phyloP scores from a whole-genome alignment of 179 eudicot species.

The Beta lomatogona region DNA sequence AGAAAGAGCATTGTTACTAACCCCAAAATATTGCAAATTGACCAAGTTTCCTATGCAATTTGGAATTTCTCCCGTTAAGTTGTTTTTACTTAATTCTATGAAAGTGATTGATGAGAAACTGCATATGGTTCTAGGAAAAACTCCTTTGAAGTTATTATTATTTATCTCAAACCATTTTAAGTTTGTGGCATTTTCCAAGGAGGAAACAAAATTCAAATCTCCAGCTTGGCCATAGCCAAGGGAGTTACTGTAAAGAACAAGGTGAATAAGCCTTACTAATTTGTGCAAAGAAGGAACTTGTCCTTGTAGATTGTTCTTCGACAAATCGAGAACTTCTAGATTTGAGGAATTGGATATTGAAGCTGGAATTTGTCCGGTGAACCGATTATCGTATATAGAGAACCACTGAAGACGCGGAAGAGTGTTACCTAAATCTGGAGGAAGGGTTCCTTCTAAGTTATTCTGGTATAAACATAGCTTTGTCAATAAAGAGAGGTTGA shows the following conservation, averaged over 20 bases:
- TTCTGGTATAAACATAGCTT: slow-evolving; percentile 3
- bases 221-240: slow-evolving; percentile 22
- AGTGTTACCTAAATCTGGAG: slow-evolving; percentile 17
- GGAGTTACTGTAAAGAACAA: slow-evolving; percentile 15
- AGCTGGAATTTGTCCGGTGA: slow-evolving; percentile 25
- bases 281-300: slow-evolving; percentile 28
- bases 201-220: slow-evolving; percentile 34
- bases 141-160: slow-evolving; percentile 26
- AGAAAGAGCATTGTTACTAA: slow-evolving; percentile 23
- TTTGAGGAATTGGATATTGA: slow-evolving; percentile 32
- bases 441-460: slow-evolving; percentile 19
- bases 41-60: slow-evolving; percentile 20
- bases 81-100: slow-evolving; percentile 10
- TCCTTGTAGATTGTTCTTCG: slow-evolving; percentile 30
- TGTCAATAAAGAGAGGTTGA: slow-evolving; percentile 17
- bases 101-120: slow-evolving; percentile 29
- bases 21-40: background rate
- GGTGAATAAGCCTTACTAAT: slow-evolving; percentile 3
- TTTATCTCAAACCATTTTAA: slow-evolving; percentile 11
- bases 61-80: slow-evolving; percentile 34
- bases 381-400: slow-evolving; percentile 7
- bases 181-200: slow-evolving; percentile 31
- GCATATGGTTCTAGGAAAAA: slow-evolving; percentile 26
- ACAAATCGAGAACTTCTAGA: slow-evolving; percentile 17
- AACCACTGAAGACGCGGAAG: slow-evolving; percentile 25